Base-by-base conservation (phyloP, 2,329 filamentous ascomycete species). In the Fusarium sarcochroum region DNA sequence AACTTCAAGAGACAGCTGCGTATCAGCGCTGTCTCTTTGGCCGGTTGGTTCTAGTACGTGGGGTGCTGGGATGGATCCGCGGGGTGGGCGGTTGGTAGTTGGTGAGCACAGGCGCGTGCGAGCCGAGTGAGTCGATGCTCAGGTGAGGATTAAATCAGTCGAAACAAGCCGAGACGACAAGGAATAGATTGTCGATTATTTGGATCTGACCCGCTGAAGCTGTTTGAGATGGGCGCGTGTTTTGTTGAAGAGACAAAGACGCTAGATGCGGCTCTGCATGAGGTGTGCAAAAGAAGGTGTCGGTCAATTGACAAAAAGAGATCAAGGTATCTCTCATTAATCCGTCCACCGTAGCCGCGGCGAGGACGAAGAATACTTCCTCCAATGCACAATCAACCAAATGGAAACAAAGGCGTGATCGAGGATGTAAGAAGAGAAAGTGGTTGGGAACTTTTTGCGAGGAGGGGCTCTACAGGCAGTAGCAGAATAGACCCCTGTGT, bases 51-150 rank as follows among this genome's bases (percentile, higher is more conserved):
- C 61, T 53, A 56, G 47, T 58, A 57, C 56, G 71, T 67, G 70
- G 64, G 63, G 66, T 70, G 55, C 56, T 69, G 42, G 58, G 63
- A 63, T 69, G 64, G 68, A 71, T 66, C 56, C 47, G 68, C 64
- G 61, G 68, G 69, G 65, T 63, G 62, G 47, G 63, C 64, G 63
- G 45, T 69, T 57, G 56, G 46, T 42, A 45, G 59, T 34, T 45
- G 37, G 47, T 56, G 56, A 50, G 37, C 21, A 46, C 44, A 54
- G 62, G 68, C 71, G 68, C 61, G 62, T 58, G 58, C 45, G 40
- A 64, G 41, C 9, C 58, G 32, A 65, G 61, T 73, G 68, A 74
- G 72, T 69, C 72, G 72, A 74, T 70, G 61, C 66, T 74, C 70
- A 70, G 70, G 61, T 65, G 64, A 72, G 66, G 59, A 69, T 55